Conservation (phyloP, 1,139 yeast genomes). For the Candida neerlandica region DNA sequence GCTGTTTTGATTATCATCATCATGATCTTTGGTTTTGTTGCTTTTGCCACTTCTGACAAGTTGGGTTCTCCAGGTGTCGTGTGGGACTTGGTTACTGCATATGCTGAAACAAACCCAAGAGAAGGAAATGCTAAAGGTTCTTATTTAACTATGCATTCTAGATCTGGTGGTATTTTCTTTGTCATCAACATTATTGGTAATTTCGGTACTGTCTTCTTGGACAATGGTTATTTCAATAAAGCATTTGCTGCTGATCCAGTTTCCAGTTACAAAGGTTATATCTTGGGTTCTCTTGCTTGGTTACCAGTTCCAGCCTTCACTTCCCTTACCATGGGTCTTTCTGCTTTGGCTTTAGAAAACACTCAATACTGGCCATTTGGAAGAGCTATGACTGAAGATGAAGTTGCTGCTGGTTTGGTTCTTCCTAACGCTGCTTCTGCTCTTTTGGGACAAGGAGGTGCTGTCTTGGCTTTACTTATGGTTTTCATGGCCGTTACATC, state of each 20-base stretch:
- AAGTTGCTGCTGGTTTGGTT: constrained; percentile 79
- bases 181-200: constrained; percentile 84
- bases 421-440: constrained; percentile 88
- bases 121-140: constrained; percentile 78
- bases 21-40: constrained; percentile 61
- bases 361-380: constrained; percentile 80
- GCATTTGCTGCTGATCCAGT: constrained; percentile 87
- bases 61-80: constrained; percentile 83
- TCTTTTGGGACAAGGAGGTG: constrained; percentile 83
- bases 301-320: constrained; percentile 83
- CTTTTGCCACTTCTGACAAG: constrained; percentile 59
- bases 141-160: constrained; percentile 77
- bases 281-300: constrained; percentile 91
- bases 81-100: constrained; percentile 66
- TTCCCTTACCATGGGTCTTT: constrained; percentile 83
- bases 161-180: constrained; percentile 78
- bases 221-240: constrained; percentile 88
- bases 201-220: constrained; percentile 87
- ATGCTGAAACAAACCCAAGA: constrained; percentile 61
- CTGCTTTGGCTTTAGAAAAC: constrained; percentile 70
- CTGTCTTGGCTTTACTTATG: constrained; percentile 73
- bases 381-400: constrained; percentile 58
- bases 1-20: constrained; percentile 62
- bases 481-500: constrained; percentile 83
- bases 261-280: constrained; percentile 87